Conservation (phyloP, 2,329 filamentous ascomycete genomes). For the Botrytis fragariae region DNA sequence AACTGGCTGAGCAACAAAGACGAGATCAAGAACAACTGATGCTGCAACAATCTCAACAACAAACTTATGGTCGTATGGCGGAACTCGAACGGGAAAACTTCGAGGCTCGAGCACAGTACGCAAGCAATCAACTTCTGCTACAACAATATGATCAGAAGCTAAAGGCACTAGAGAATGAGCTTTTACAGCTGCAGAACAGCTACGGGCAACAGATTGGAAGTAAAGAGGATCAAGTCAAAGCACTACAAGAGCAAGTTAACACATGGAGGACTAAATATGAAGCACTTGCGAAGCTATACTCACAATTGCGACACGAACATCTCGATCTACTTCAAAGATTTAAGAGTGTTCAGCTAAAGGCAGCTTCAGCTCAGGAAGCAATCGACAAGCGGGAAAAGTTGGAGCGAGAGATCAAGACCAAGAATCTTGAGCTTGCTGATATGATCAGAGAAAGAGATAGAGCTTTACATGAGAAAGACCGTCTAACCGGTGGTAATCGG, state of each 20-base stretch:
- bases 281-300: slow-evolving; percentile 93
- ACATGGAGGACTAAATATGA: slow-evolving; percentile 98
- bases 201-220: slow-evolving; percentile 81
- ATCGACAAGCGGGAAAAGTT: slow-evolving; percentile 93
- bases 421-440: slow-evolving; percentile 96
- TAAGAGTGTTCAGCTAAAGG: slow-evolving; percentile 93
- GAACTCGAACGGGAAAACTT: slow-evolving; percentile 95
- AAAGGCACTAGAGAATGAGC: slow-evolving; percentile 86
- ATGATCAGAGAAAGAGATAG: slow-evolving; percentile 98
- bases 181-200: slow-evolving; percentile 77
- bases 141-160: slow-evolving; percentile 95
- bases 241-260: slow-evolving; percentile 94
- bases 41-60: slow-evolving; percentile 84
- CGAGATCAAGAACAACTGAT: slow-evolving; percentile 87
- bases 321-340: slow-evolving; percentile 93
- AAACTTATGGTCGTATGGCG: slow-evolving; percentile 92
- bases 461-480: slow-evolving; percentile 88
- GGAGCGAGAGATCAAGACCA: slow-evolving; percentile 96
- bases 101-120: slow-evolving; percentile 90
- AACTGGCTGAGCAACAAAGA: slow-evolving; percentile 83
- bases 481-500: slow-evolving; percentile 78
- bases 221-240: slow-evolving; percentile 90
- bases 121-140: slow-evolving; percentile 94
- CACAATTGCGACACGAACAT: slow-evolving; percentile 91
- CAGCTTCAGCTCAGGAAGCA: slow-evolving; percentile 92